Evolutionary conservation across 352 stramenopile species (phyloP), one percentile per base, ranked within the genome.

Genomic region (Phytophthora kernoviae): DNA sequence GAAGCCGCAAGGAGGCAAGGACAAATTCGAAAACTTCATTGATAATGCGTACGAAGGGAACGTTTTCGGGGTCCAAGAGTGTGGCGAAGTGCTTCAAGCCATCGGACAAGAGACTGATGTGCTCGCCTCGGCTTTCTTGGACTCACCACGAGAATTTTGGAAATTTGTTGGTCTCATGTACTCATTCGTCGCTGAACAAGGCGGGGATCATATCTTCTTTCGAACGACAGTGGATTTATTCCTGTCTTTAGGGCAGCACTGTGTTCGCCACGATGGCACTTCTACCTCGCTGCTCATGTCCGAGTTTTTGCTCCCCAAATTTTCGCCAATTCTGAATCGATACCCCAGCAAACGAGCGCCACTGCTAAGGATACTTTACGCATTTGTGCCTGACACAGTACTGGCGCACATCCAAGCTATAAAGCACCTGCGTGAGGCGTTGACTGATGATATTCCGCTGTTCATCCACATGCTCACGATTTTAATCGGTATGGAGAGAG

Each of bases 91-190:
- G 11, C 42, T 90, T 17, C 47, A 46, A 22, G 59, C 67, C 9
- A 49, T 93, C 3, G 47, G 77, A n/a, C 74, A 90, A 18, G 77
- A 81, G 24, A 54, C 58, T 7, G 71, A 84, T 10, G 45, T 87
- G n/a, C 67, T 96, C 7, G 72, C 82, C 0, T 45, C 75, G 2
- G 68, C 81, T 6, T 89, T 90, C 32, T 54, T 94, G 14, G 84
- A 94, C 11, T 91, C 81, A 24, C 87, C 88, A 12, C 77, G 77
- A 46, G 85, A 96, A 2, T 96, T 94, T 52, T 95, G 85, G 84
- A 87, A 85, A 51, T 78, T 91, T 42, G 57, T 61, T 1, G 84
- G 79, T 1, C 17, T 83, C n/a, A 40, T 92, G 22, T 57, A 73
- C 26, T 73, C 81, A 5, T 76, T 90, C 6, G 39, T 94, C 22